A percentile compares a stretch with the other conserved stretches of the same genome.
These are phyloP conservation scores for Coniophora puteana DNA, from an alignment of 1,284 basidiomycete species.

Conservation along the genomic window DNA sequence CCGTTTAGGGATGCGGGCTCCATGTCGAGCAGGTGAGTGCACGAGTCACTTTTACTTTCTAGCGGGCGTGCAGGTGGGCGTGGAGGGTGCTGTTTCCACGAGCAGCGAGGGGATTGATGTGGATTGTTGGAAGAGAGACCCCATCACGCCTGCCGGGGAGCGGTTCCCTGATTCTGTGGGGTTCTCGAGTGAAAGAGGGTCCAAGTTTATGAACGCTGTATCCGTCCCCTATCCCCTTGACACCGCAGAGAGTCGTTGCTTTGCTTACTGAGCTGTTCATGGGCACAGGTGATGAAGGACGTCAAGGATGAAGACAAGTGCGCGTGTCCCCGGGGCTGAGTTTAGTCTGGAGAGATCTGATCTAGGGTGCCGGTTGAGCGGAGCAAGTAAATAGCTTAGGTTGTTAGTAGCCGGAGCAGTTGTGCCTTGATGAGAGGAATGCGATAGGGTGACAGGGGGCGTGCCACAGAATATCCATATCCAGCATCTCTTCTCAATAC, in stretches of 20 bases:
- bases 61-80: constrained; percentile 7
- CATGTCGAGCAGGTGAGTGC: constrained; percentile 59
- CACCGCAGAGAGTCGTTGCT: too few relatives aligned
- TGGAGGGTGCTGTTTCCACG: constrained; percentile 18
- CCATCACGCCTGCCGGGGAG: constrained; percentile 21
- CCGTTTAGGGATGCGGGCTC: constrained; percentile 70
- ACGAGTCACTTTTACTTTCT: constrained; percentile 7
- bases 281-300: constrained; percentile 56
- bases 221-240: constrained; percentile 17
- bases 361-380: too few relatives aligned
- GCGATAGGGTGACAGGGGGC: too few relatives aligned
- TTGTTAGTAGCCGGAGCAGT: too few relatives aligned
- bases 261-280: constrained; percentile 12
- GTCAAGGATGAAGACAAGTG: constrained; percentile 71
- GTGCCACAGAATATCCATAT: too few relatives aligned
- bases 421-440: too few relatives aligned
- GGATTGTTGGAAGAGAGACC: constrained; percentile 32
- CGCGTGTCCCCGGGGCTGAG: constrained; percentile 46
- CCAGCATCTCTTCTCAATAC: too few relatives aligned
- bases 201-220: constrained; percentile 22
- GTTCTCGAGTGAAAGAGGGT: constrained; percentile 19
- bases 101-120: constrained; percentile 31
- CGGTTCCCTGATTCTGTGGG: constrained; percentile 15
- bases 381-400: too few relatives aligned
- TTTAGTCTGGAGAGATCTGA: too few relatives aligned